These are phyloP conservation scores for Euphorbia schlechtendalii DNA, from an alignment of 441 rosid genomes.

Conservation along the genomic window DNA sequence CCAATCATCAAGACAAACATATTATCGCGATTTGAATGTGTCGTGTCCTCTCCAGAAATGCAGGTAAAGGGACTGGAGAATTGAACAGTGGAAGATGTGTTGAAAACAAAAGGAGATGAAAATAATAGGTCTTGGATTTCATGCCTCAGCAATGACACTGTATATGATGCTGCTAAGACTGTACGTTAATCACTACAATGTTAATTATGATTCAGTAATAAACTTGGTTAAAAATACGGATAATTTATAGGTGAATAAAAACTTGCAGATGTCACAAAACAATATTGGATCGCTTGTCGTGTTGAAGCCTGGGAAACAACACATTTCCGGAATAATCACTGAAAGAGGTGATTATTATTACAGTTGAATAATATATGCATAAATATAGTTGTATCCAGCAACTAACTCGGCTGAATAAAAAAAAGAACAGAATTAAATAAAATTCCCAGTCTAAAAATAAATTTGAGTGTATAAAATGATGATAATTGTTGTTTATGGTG, in stretches of 20 bases:
- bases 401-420: not conserved
- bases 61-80: slow-evolving; percentile 70
- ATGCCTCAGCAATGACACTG: slow-evolving; percentile 55
- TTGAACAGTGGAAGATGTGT: slow-evolving; percentile 57
- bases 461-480: not conserved
- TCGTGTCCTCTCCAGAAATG: slow-evolving; percentile 23
- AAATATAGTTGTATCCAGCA: not conserved
- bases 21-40: slow-evolving; percentile 28
- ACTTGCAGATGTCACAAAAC: slow-evolving; percentile 74
- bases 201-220: not conserved
- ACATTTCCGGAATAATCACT: slow-evolving; percentile 79
- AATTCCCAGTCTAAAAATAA: too few relatives aligned
- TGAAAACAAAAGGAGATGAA: slow-evolving; percentile 50
- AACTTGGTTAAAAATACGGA: not conserved
- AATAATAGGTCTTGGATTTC: slow-evolving; percentile 55
- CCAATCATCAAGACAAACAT: slow-evolving; percentile 14
- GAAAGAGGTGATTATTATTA: slow-evolving; percentile 53
- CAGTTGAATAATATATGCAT: not conserved
- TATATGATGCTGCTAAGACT: slow-evolving; percentile 60
- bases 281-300: slow-evolving; percentile 89
- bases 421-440: not conserved
- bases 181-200: slow-evolving; percentile 43
- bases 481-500: slow-evolving; percentile 2
- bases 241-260: not conserved
- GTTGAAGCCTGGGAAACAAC: slow-evolving; percentile 63